Base-by-base conservation (phyloP, 75 land plant species). In the Sequoiadendron giganteum region DNA sequence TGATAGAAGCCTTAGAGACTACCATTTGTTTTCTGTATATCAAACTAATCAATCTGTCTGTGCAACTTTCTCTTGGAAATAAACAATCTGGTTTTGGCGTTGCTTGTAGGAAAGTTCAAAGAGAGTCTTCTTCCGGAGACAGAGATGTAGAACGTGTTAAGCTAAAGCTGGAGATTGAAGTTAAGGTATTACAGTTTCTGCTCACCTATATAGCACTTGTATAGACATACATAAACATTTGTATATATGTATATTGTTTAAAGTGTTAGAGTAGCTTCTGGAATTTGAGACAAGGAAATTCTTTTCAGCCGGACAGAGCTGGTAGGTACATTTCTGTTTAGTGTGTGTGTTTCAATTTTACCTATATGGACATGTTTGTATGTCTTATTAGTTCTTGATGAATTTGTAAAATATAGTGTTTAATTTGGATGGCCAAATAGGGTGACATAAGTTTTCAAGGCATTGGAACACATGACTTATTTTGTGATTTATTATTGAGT, bases 141-240 rank as follows among this genome's bases (percentile, higher is more conserved):
- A 93, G 95, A 86, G 99, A 96, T 80, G 94, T 96, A 55, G 97
- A 98, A 84, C 94, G 99, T 30, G 94, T 97, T 40, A 94, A 92
- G 19, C 76, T 97, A 8, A 97, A 94, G 88, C 85, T 98, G 86
- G 99, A 96, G 92, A 90, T 98, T 42, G 88, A 92, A 88, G 99
- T 98, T 65, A 95, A 97, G 96, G 96, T 95, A 85, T 85, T 58
- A 30, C 45, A 65, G 11, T 88, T 89, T 78, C 54, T 80, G 32
- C 30, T 84, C 81, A 78, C 36, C 54, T 2, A 80, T 15, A 19
- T 85, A 9, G 43, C 2, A 43, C 42, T 87, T 68, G 39, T 32
- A 61, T 54, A 86, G 70, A 6, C 34, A 40, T 39, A 86, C 16
- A 21, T 61, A 21, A 4, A 10, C 34, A 54, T 84, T 6, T 15